These are phyloP conservation scores for Debaryomyces coudertii DNA, from an alignment of 1,139 yeast species.

Conservation along the genomic window DNA sequence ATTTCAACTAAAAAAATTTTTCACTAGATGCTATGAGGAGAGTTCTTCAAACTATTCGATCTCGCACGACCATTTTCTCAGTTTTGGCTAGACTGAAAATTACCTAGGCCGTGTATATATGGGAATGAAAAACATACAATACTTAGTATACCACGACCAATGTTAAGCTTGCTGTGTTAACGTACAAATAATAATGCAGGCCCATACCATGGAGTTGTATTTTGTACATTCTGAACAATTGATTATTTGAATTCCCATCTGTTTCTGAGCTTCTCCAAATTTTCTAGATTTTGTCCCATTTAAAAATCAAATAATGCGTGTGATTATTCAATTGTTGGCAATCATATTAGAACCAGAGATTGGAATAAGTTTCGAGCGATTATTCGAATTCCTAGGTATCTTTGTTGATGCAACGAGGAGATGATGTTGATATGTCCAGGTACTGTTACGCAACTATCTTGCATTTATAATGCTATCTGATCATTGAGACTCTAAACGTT, in stretches of 20 bases:
- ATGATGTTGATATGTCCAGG: background rate
- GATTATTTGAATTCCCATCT: background rate
- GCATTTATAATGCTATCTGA: background rate
- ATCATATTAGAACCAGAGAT: background rate
- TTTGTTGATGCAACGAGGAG: background rate
- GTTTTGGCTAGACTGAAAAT: background rate
- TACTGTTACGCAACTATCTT: background rate
- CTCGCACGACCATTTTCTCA: background rate
- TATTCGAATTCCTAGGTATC: background rate
- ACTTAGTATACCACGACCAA: background rate
- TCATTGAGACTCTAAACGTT: background rate
- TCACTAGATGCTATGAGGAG: constrained; percentile 1
- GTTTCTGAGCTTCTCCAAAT: background rate
- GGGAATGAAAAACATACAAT: background rate
- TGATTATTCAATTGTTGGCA: constrained; percentile 1
- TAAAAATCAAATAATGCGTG: background rate
- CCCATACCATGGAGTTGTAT: background rate
- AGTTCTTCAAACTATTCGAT: background rate
- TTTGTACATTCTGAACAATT: background rate
- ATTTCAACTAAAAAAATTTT: constrained; percentile 20
- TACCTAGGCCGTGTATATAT: constrained; percentile 3
- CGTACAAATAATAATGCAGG: background rate
- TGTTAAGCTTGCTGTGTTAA: background rate
- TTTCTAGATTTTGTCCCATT: constrained; percentile 3
- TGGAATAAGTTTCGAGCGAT: background rate